These are phyloP conservation scores for Aquilaria yunnanensis DNA, from an alignment of 345 rosid genomes.

Conservation along the genomic window DNA sequence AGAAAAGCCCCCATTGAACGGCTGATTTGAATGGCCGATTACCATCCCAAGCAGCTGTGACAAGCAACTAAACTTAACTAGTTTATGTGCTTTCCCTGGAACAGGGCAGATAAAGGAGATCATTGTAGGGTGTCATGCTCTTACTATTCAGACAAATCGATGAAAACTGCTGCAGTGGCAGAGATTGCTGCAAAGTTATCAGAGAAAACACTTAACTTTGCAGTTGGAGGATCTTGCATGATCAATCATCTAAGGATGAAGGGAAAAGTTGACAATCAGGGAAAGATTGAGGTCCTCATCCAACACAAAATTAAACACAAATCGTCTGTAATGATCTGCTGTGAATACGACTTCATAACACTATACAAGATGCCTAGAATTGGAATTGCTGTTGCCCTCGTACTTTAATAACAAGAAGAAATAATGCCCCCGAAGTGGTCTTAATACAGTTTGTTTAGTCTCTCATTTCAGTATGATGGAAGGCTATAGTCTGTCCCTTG, in stretches of 20 bases:
- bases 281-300: constrained; percentile 9
- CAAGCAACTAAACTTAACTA: background rate
- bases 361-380: constrained; percentile 7
- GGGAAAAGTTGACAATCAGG: constrained; percentile 7
- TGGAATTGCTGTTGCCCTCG: constrained; percentile 10
- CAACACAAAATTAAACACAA: background rate
- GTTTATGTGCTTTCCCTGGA: background rate
- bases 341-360: constrained; percentile 7
- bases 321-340: constrained; percentile 2
- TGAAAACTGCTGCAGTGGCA: constrained; percentile 5
- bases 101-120: constrained; percentile 14
- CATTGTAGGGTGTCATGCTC: constrained; percentile 4
- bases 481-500: too few species aligned
- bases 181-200: constrained; percentile 10
- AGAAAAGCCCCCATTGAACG: background rate
- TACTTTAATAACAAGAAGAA: too few species aligned
- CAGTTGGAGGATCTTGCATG: constrained; percentile 6
- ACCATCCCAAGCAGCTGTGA: background rate
- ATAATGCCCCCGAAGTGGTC: too few species aligned
- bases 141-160: background rate
- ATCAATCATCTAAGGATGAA: constrained; percentile 9
- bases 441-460: too few species aligned
- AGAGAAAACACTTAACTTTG: background rate
- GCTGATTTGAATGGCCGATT: too few species aligned
- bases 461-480: too few species aligned